Percentiles rank a stretch among this genome's conserved stretches.
Conservation (phyloP, 176 grass and related monocot genomes). For the Oryza nivara region DNA sequence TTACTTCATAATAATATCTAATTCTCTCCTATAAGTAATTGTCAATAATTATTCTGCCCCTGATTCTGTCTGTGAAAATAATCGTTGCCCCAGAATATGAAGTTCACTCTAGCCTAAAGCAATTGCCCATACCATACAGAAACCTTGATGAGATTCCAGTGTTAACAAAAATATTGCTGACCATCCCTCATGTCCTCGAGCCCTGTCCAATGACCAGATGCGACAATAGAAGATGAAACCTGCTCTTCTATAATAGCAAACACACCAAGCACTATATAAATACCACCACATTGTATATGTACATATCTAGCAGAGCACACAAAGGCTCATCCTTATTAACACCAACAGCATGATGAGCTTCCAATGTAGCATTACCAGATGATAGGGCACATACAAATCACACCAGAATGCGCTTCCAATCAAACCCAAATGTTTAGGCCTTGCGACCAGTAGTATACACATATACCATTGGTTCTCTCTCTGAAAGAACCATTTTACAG, state of each 20-base stretch:
- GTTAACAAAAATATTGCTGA: too few species aligned
- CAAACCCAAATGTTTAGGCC: constrained; percentile 42
- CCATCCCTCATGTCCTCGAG: not conserved
- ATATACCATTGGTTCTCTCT: constrained; percentile 51
- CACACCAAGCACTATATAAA: constrained; percentile 29
- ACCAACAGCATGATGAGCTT: constrained; percentile 31
- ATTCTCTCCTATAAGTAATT: too few species aligned
- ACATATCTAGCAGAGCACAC: constrained; percentile 40
- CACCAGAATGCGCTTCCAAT: not conserved
- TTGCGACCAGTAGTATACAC: constrained; percentile 42
- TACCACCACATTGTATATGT: constrained; percentile 36
- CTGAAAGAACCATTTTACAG: constrained; percentile 38
- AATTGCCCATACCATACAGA: too few species aligned
- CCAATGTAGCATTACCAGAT: constrained; percentile 33
- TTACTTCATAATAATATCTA: too few species aligned
- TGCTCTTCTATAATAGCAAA: constrained; percentile 8
- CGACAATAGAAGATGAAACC: not conserved
- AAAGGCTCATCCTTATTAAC: constrained; percentile 46
- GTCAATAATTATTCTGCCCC: too few species aligned
- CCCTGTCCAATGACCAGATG: not conserved
- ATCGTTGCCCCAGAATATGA: too few species aligned
- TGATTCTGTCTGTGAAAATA: too few species aligned
- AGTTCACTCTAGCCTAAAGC: too few species aligned
- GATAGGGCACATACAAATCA: constrained; percentile 31
- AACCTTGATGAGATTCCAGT: too few species aligned